Evolutionary conservation across 2,329 filamentous ascomycete genomes (phyloP), one percentile per base, ranked within the genome.

Genomic region (Diaporthe helianthi): DNA sequence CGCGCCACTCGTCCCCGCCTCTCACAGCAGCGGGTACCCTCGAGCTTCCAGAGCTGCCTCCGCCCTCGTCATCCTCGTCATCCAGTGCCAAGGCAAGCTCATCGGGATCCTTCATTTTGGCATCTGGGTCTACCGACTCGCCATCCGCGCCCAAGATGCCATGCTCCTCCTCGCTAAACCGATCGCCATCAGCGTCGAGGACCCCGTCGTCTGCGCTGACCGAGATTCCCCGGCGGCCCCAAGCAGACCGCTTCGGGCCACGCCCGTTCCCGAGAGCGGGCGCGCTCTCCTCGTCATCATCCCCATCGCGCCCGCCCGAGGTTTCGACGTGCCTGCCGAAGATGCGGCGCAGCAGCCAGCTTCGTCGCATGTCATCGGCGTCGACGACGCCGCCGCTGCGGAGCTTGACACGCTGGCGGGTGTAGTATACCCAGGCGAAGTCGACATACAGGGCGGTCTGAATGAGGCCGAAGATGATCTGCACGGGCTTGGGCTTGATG

Each of bases 401-500:
- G 19, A 98, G 89, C 89, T 98, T 98, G 76, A 98, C 94, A 69
- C 94, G 89, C 83, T 98, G 95, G 72, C 95, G 88, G 13, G 92
- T 92, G 83, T 93, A 98, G 84, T 98, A 98, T 1, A 98, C 94
- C 94, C 94, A 98, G 44, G 93, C 94, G 78, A 98, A 98, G 80
- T 98, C 95, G 74, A 94, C 79, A 80, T 98, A 98, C 52, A 98
- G 88, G 1, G 92, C 90, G 0, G 94, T 98, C 82, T 98, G 95
- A 31, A 98, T 84, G 70, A 97, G 83, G 68, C 95, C 95, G 76
- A 97, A 98, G 71, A 97, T 87, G 77, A 96, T 88, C 9, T 92
- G 90, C 12, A 95, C 88, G 4, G 89, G 85, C 74, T 94, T 91
- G 71, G 90, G 89, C 72, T 84, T 82, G 51, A 82, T 79, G 74